A percentile compares a stretch with the other conserved stretches of the same genome.
Evolutionary conservation across 2,329 filamentous ascomycete species (phyloP).

Genomic region (Blastomyces parvus): DNA sequence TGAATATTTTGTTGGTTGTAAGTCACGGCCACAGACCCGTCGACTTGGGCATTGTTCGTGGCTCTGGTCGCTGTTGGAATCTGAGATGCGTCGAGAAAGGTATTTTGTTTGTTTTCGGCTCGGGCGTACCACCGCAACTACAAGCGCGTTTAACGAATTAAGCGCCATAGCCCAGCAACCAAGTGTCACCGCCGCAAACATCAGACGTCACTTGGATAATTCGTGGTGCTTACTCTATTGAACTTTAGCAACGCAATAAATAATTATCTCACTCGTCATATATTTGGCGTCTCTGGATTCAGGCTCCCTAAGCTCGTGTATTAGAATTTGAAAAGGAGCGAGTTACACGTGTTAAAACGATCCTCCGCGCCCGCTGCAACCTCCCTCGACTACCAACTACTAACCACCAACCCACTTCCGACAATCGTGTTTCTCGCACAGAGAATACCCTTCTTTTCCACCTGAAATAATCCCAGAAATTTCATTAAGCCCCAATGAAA

Average conservation of each 20-base stretch:
- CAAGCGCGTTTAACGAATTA: slow-evolving; percentile 9
- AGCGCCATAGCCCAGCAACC: slow-evolving; percentile 1
- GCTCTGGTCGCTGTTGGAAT: neutral
- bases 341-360: neutral
- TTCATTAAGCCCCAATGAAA: neutral
- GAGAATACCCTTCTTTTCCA: neutral
- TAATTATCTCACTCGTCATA: neutral
- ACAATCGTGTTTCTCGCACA: neutral
- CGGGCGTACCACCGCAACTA: neutral
- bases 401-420: neutral
- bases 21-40: neutral
- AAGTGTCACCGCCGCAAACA: neutral
- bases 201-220: neutral
- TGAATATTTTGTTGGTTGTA: neutral
- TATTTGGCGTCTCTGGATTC: neutral
- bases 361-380: neutral
- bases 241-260: neutral
- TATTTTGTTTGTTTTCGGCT: slow-evolving; percentile 3
- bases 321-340: neutral
- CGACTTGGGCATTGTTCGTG: neutral
- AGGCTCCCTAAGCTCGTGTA: neutral
- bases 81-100: neutral
- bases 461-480: neutral
- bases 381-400: neutral
- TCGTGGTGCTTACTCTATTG: neutral